phyloP scores from a whole-genome alignment of 2,329 filamentous ascomycete species.

The Hymenotorrendiella dingleyae region DNA sequence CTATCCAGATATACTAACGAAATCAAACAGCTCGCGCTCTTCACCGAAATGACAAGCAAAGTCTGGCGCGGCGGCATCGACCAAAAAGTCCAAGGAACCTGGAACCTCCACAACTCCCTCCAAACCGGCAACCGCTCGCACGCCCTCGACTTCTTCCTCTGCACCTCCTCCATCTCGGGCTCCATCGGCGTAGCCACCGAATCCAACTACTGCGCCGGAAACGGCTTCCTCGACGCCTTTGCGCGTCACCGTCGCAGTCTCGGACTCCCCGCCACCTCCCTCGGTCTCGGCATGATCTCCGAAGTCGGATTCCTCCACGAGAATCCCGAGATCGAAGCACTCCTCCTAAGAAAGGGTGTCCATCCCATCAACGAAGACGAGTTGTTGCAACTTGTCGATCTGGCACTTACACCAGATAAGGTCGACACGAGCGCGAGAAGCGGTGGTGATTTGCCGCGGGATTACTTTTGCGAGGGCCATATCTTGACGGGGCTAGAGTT shows the following conservation, averaged over 20 bases:
- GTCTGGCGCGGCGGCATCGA: conserved; percentile 2
- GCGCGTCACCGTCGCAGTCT: conserved; percentile 2
- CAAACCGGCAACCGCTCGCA: neutral
- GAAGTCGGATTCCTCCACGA: conserved; percentile 29
- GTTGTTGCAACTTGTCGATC: conserved; percentile 9
- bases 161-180: neutral
- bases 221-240: conserved; percentile 30
- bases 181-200: neutral
- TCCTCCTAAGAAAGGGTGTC: conserved; percentile 33
- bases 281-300: conserved; percentile 14
- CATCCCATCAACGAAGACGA: conserved; percentile 27
- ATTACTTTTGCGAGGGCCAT: too few relatives aligned
- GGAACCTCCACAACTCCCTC: conserved; percentile 10
- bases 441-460: neutral
- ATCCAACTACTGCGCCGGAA: conserved; percentile 29
- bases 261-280: conserved; percentile 6
- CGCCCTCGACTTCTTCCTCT: conserved; percentile 35
- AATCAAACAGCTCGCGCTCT: neutral
- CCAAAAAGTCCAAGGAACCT: conserved; percentile 3
- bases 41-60: conserved; percentile 3
- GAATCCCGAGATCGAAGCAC: conserved; percentile 32
- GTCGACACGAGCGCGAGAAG: too few relatives aligned
- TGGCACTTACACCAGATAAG: neutral
- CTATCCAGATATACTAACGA: neutral
- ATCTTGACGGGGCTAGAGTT: conserved; percentile 10